Evolutionary conservation across 495 filamentous ascomycete species (phyloP).

Genomic region (Wilcoxina mikolae): DNA sequence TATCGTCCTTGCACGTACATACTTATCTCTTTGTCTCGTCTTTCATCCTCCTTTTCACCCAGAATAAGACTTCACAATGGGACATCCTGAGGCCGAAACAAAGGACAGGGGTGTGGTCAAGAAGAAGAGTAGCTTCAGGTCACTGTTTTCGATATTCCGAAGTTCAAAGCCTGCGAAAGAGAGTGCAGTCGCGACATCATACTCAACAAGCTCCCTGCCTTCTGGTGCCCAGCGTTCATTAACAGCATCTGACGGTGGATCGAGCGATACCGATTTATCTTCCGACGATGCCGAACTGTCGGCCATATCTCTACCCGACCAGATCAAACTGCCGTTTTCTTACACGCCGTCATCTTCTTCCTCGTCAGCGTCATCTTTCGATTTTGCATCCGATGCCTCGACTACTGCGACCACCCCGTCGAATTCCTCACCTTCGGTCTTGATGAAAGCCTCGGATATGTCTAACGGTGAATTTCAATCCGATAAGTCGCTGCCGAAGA

Average conservation of each 20-base stretch:
- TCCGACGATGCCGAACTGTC: too few species aligned
- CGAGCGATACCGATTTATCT: too few species aligned
- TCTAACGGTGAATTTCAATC: background rate
- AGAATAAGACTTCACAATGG: too few species aligned
- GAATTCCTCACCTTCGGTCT: slow-evolving; percentile 22
- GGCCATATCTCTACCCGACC: slow-evolving; percentile 20
- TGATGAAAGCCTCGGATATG: slow-evolving; percentile 21
- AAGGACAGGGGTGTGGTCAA: too few species aligned
- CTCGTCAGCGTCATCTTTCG: slow-evolving; percentile 20
- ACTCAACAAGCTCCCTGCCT: slow-evolving; percentile 22
- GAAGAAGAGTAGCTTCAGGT: slow-evolving; percentile 21
- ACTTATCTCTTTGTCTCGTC: too few species aligned
- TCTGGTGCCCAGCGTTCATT: too few species aligned
- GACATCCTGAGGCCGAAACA: too few species aligned
- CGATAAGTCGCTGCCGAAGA: slow-evolving; percentile 5
- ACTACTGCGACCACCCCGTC: slow-evolving; percentile 23
- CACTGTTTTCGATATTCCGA: slow-evolving; percentile 23
- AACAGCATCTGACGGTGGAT: too few species aligned
- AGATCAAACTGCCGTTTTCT: slow-evolving; percentile 21
- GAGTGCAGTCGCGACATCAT: background rate
- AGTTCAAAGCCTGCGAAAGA: slow-evolving; percentile 10
- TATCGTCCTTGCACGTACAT: too few species aligned
- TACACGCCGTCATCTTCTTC: slow-evolving; percentile 19
- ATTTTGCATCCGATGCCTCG: slow-evolving; percentile 19
- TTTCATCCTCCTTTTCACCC: too few species aligned